Conservation (phyloP, 768 basidiomycete species). For the Rhizopogon sp. region DNA sequence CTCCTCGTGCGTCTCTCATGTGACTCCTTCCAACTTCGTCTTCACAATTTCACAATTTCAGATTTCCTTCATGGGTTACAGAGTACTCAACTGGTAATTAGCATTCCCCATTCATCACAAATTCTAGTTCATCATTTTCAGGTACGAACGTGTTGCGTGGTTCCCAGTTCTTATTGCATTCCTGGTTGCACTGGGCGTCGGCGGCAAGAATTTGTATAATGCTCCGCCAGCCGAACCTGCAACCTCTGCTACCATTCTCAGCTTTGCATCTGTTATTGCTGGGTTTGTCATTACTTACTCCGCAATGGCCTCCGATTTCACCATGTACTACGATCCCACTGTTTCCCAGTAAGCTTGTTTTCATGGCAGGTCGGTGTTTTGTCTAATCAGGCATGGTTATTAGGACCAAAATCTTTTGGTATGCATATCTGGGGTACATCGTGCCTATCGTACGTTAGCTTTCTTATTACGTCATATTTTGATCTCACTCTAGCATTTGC, state of each 20-base stretch:
- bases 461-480: slow-evolving; percentile 11
- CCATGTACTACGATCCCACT: slow-evolving; percentile 57
- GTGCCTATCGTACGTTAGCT: slow-evolving; percentile 50
- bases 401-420: slow-evolving; percentile 59
- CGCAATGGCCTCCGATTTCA: slow-evolving; percentile 65
- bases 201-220: slow-evolving; percentile 61
- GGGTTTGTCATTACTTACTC: slow-evolving; percentile 70
- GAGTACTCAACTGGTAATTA: slow-evolving; percentile 53
- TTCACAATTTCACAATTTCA: slow-evolving; percentile 13
- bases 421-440: slow-evolving; percentile 61
- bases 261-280: slow-evolving; percentile 64
- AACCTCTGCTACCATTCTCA: slow-evolving; percentile 48
- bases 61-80: slow-evolving; percentile 66
- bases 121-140: slow-evolving; percentile 8
- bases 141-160: slow-evolving; percentile 77
- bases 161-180: slow-evolving; percentile 74
- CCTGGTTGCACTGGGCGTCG: slow-evolving; percentile 65
- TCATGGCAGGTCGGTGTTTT: neutral
- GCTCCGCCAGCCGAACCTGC: slow-evolving; percentile 46
- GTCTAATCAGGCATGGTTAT: slow-evolving; percentile 3
- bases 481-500: neutral
- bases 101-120: neutral
- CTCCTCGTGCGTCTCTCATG: slow-evolving; percentile 40
- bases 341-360: slow-evolving; percentile 47
- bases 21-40: neutral